Conservation (phyloP, 805 yeast genomes). For the Ogataea haglerorum region DNA sequence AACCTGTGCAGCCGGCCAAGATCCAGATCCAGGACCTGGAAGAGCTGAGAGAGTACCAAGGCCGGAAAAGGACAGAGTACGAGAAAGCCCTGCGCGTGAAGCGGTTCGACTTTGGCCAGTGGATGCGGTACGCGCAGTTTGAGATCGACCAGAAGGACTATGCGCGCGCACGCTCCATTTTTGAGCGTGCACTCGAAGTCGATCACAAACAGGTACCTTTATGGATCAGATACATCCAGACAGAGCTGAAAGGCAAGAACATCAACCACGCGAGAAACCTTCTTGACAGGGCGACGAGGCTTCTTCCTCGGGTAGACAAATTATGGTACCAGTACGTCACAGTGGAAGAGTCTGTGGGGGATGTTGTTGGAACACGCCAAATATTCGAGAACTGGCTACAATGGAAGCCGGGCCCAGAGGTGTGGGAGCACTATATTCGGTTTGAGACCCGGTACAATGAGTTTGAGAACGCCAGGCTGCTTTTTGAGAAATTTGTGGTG, state of each 20-base stretch:
- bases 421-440: constrained; percentile 72
- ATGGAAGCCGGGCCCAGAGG: constrained; percentile 65
- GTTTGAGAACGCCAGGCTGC: constrained; percentile 49
- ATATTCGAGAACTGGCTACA: constrained; percentile 77
- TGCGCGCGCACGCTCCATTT: constrained; percentile 77
- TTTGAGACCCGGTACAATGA: constrained; percentile 65
- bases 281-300: constrained; percentile 69
- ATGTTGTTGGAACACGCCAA: constrained; percentile 55
- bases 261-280: constrained; percentile 87
- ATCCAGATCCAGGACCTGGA: constrained; percentile 68
- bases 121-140: constrained; percentile 90
- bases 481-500: constrained; percentile 56
- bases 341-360: constrained; percentile 74
- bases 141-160: constrained; percentile 79
- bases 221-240: constrained; percentile 81
- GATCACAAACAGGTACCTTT: constrained; percentile 73
- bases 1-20: constrained; percentile 38
- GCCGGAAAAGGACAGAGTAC: constrained; percentile 73
- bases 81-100: constrained; percentile 87
- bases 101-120: constrained; percentile 76
- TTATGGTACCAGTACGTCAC: constrained; percentile 82
- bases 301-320: constrained; percentile 77
- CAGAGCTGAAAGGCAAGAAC: constrained; percentile 68
- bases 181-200: constrained; percentile 81
- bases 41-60: constrained; percentile 73